These are phyloP conservation scores for Jamesozyma lodderae DNA, from an alignment of 805 yeast genomes.

Conservation along the genomic window DNA sequence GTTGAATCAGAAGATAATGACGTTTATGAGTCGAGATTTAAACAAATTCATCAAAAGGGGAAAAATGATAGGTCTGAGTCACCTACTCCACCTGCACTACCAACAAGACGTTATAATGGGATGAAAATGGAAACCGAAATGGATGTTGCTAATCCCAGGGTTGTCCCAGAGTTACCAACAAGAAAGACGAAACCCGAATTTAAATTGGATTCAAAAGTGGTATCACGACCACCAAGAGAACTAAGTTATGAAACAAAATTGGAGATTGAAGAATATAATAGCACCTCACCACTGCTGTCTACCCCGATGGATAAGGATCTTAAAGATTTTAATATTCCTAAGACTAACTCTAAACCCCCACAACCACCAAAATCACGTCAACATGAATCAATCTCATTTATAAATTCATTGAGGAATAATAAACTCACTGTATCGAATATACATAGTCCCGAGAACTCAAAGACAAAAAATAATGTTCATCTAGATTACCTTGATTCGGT, in stretches of 20 bases:
- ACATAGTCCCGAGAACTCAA: background rate
- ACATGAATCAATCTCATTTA: constrained; percentile 7
- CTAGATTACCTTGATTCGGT: constrained; percentile 19
- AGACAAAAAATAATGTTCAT: constrained; percentile 2
- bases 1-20: background rate
- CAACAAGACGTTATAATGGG: background rate
- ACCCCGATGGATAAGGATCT: too few species aligned
- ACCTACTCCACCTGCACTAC: constrained; percentile 1
- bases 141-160: too few species aligned
- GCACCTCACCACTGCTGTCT: too few species aligned
- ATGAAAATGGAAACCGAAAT: background rate
- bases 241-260: too few species aligned
- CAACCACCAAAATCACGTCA: constrained; percentile 7
- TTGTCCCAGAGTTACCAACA: too few species aligned
- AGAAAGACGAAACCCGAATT: too few species aligned
- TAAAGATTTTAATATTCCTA: too few species aligned
- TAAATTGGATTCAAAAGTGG: too few species aligned
- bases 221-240: too few species aligned
- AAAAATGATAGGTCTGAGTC: background rate
- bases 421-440: constrained; percentile 9
- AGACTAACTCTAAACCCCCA: background rate
- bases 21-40: background rate
- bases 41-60: background rate
- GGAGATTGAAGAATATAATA: too few species aligned
- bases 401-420: constrained; percentile 15